Conservation (phyloP, 768 basidiomycete species). For the Suillus cothurnatus region DNA sequence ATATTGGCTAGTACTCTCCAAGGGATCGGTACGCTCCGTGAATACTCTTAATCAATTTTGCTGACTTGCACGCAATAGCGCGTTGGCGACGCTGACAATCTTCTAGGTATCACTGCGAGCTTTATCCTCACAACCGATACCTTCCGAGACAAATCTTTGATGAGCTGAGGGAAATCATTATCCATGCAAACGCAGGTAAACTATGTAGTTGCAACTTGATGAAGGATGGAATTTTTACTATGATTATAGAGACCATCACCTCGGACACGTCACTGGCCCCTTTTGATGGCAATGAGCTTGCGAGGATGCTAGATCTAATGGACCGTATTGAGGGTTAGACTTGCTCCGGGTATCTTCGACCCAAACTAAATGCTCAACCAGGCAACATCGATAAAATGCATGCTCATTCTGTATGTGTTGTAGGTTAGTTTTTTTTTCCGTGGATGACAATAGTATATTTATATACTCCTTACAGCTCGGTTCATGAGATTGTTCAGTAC, state of each 20-base stretch:
- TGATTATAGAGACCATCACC: slow-evolving; percentile 20
- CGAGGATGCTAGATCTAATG: slow-evolving; percentile 16
- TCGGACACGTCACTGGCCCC: slow-evolving; percentile 20
- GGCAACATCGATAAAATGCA: slow-evolving; percentile 10
- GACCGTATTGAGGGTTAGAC: slow-evolving; percentile 10
- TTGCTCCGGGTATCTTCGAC: not conserved
- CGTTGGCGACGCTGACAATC: not conserved
- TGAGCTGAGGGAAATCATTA: slow-evolving; percentile 12
- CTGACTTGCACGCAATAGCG: not conserved
- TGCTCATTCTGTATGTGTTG: slow-evolving; percentile 13
- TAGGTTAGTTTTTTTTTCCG: slow-evolving; percentile 5
- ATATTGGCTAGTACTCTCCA: slow-evolving; percentile 25
- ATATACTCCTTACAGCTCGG: slow-evolving; percentile 7
- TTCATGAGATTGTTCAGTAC: slow-evolving; percentile 18
- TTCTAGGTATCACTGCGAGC: slow-evolving; percentile 28
- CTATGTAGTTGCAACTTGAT: not conserved
- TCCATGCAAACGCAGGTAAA: slow-evolving; percentile 15
- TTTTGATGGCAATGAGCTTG: slow-evolving; percentile 16
- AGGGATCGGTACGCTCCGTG: not conserved
- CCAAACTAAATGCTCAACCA: not conserved
- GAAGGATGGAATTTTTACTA: not conserved
- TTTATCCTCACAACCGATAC: slow-evolving; percentile 13
- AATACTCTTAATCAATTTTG: not conserved
- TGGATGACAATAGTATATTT: too few relatives aligned
- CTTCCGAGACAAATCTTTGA: slow-evolving; percentile 8